A percentile compares a stretch with the other conserved stretches of the same genome.
phyloP scores from a whole-genome alignment of 106 monocot genomes.

The Phalaenopsis equestris region DNA sequence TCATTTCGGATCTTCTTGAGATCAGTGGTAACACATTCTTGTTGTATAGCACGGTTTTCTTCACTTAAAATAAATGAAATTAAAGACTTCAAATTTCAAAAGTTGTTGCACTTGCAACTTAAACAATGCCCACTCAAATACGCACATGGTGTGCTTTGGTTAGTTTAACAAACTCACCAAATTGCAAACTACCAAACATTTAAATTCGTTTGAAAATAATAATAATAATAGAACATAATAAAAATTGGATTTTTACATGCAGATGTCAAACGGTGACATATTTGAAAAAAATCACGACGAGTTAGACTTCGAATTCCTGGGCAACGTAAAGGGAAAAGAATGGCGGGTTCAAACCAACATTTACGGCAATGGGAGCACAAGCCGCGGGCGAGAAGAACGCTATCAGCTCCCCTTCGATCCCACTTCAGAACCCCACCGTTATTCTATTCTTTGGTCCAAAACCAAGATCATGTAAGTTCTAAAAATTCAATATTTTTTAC shows the following conservation, averaged over 20 bases:
- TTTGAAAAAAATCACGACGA: slow-evolving; percentile 52
- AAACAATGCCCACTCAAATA: no score
- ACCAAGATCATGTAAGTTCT: slow-evolving; percentile 29
- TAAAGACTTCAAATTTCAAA: no score
- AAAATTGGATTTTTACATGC: background rate
- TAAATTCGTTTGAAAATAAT: background rate
- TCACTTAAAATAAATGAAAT: no score
- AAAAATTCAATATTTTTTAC: no score
- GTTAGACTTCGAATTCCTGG: slow-evolving; percentile 54
- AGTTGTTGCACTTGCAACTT: no score
- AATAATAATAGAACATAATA: no score
- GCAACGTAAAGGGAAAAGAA: slow-evolving; percentile 28
- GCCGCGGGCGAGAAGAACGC: slow-evolving; percentile 46
- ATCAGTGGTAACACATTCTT: no score
- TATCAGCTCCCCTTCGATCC: slow-evolving; percentile 54
- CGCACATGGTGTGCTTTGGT: background rate
- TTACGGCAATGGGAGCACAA: slow-evolving; percentile 54
- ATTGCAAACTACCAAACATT: background rate
- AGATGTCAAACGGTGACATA: slow-evolving; percentile 46
- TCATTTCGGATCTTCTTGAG: no score
- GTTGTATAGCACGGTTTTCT: no score
- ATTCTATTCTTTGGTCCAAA: slow-evolving; percentile 47
- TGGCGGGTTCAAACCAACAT: slow-evolving; percentile 57
- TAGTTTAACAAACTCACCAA: background rate
- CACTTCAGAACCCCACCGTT: slow-evolving; percentile 36